These are phyloP conservation scores for Fusarium dimerum DNA, from an alignment of 2,329 filamentous ascomycete species.

Conservation along the genomic window DNA sequence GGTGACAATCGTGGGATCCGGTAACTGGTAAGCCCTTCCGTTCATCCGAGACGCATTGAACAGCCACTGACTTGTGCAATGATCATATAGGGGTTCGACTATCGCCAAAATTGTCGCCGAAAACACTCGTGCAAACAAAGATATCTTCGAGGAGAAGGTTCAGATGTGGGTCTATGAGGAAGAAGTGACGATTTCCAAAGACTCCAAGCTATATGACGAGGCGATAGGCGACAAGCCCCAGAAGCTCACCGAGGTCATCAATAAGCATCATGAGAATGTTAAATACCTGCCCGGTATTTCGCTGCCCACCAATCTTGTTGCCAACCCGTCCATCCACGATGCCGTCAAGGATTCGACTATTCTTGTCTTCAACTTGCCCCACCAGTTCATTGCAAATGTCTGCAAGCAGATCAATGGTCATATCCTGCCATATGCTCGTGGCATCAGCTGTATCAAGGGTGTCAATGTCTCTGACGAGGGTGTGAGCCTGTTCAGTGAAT, in stretches of 20 bases:
- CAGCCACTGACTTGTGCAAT: not conserved
- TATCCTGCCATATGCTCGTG: conserved; percentile 87
- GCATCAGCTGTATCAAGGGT: conserved; percentile 97
- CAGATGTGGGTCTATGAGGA: conserved; percentile 99
- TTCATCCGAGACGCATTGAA: not conserved
- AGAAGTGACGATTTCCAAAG: conserved; percentile 71
- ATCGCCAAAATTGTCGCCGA: conserved; percentile 97
- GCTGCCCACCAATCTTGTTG: conserved; percentile 80
- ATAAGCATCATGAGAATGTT: conserved; percentile 90
- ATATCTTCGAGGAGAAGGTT: conserved; percentile 84
- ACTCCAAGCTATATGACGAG: conserved; percentile 72
- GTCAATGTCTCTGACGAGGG: conserved; percentile 88
- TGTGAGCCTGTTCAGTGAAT: conserved; percentile 89
- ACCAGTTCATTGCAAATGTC: conserved; percentile 90
- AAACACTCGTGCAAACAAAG: conserved; percentile 75
- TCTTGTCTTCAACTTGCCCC: conserved; percentile 93
- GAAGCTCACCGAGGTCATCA: conserved; percentile 91
- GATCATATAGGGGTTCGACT: conserved; percentile 76
- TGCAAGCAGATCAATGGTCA: conserved; percentile 84
- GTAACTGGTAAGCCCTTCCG: conserved; percentile 74
- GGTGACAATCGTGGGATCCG: conserved; percentile 91
- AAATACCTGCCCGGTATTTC: conserved; percentile 93
- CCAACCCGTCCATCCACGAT: conserved; percentile 78
- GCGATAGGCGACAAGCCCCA: conserved; percentile 66
- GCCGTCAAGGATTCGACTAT: conserved; percentile 84